Evolutionary conservation across 139 green algal genomes (phyloP), one percentile per base, ranked within the genome.

Genomic region (Chloropicon primus): DNA sequence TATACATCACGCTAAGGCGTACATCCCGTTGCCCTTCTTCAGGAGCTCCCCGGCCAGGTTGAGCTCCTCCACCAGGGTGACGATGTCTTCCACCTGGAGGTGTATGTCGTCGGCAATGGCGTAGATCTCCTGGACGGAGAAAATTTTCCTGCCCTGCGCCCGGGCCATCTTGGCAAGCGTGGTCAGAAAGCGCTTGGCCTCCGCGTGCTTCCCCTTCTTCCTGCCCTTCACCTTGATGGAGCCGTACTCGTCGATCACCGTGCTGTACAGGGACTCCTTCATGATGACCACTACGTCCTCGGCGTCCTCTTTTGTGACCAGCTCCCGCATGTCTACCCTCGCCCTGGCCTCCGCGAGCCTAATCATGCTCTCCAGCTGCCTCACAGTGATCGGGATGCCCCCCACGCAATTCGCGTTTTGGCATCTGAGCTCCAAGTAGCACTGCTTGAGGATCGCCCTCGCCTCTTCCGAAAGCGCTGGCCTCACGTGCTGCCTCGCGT

Each of bases 291-390:
- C 84, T 25, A 88, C 91, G 54, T 95, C 89, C 83, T 89, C 74
- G 22, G 90, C 92, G 84, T 96, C 89, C 25, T 89, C 71, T 17
- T 26, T 53, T 0, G 88, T 96, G 5, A 93, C 89, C 24, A 85
- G 80, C 77, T 91, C 82, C 21, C 91, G 85, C 26, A 98, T 84
- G 27, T 98, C 94, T 1, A 87, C 28, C 0, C 89, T 84, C 1
- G 94, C 94, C 0, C 94, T 85, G 21, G 93, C 95, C 84, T 98
- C 91, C 0, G 91, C 78, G 78, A 98, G 86, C 3, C 94, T 83
- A 24, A 96, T 87, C 77, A 99, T 82, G 81, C 86, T 94, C 83
- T 98, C 94, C 77, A 98, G 89, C 84, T 97, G 91, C 27, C 92
- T 84, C 5, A 88, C 85, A 54, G 88, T 86, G 26, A 85, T 29